phyloP scores from a whole-genome alignment of 202 grass and related monocot species.

The Cymbopogon flexuosus region DNA sequence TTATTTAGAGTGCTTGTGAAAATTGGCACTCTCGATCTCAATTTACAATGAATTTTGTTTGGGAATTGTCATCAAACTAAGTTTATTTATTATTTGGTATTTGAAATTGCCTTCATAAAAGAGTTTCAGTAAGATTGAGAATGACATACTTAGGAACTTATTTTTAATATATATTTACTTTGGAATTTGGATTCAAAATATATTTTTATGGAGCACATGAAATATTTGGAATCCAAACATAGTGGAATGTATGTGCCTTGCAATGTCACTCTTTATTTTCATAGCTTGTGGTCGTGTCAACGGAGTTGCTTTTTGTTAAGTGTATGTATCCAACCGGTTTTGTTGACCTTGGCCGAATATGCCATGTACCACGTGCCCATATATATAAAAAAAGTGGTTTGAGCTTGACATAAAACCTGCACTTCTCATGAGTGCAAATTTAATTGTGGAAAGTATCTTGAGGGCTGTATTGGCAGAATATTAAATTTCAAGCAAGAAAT shows the following conservation, averaged over 20 bases:
- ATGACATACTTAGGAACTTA: background rate
- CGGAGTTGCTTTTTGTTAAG: background rate
- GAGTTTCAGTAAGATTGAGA: conserved; percentile 6
- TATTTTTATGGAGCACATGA: background rate
- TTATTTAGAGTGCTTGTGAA: background rate
- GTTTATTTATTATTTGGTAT: background rate
- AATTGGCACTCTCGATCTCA: background rate
- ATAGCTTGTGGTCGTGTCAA: background rate
- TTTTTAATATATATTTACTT: background rate
- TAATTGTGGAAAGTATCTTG: background rate
- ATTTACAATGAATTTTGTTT: background rate
- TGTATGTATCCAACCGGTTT: background rate
- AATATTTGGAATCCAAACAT: background rate
- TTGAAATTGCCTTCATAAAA: background rate
- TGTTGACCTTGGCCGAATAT: background rate
- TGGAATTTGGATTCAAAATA: background rate
- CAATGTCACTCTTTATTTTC: background rate
- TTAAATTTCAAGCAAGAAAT: conserved; percentile 6
- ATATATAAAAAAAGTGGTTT: conserved; percentile 4
- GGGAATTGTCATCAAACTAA: background rate
- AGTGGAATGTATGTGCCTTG: conserved; percentile 43
- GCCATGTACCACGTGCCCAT: background rate
- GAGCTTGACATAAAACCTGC: background rate
- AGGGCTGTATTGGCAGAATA: background rate
- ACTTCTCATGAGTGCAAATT: background rate